phyloP scores from a whole-genome alignment of 805 yeast genomes.

The Metschnikowia orientalis region DNA sequence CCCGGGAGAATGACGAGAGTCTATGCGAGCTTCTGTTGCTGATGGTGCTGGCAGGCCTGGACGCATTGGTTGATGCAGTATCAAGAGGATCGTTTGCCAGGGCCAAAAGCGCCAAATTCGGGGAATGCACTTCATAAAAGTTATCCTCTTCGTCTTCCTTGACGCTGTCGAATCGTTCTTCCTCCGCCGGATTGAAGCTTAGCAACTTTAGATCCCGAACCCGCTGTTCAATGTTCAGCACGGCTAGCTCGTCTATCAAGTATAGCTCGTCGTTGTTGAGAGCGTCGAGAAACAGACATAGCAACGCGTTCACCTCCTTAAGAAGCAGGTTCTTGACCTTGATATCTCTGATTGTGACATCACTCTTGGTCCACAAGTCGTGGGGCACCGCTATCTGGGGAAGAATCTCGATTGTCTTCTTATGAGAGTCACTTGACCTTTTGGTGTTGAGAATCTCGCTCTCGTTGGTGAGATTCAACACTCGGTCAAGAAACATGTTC shows the following conservation, averaged over 20 bases:
- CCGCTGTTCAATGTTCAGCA: slow-evolving; percentile 29
- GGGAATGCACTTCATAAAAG: slow-evolving; percentile 6
- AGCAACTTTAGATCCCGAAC: slow-evolving; percentile 32
- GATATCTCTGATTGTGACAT: slow-evolving; percentile 27
- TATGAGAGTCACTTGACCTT: too few relatives aligned
- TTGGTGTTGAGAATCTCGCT: slow-evolving; percentile 11
- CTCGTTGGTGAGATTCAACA: slow-evolving; percentile 22
- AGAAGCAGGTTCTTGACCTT: slow-evolving; percentile 31
- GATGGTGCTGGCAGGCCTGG: slow-evolving; percentile 5
- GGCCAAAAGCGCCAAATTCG: background rate
- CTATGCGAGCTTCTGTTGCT: slow-evolving; percentile 6
- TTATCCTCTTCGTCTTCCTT: slow-evolving; percentile 13
- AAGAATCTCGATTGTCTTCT: slow-evolving; percentile 23
- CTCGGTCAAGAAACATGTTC: slow-evolving; percentile 23
- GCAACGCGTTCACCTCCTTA: slow-evolving; percentile 29
- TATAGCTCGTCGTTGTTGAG: slow-evolving; percentile 17
- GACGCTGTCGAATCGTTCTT: slow-evolving; percentile 4
- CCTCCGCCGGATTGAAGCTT: slow-evolving; percentile 4
- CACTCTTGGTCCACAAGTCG: slow-evolving; percentile 36
- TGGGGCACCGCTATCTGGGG: slow-evolving; percentile 32
- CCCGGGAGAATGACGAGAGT: slow-evolving; percentile 13
- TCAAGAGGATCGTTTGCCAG: slow-evolving; percentile 3
- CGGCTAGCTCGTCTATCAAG: slow-evolving; percentile 23
- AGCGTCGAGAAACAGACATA: slow-evolving; percentile 11
- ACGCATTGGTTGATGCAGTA: slow-evolving; percentile 1